These are phyloP conservation scores for Mycosphaerella sp. DNA, from an alignment of 2,329 filamentous ascomycete species.

Conservation along the genomic window DNA sequence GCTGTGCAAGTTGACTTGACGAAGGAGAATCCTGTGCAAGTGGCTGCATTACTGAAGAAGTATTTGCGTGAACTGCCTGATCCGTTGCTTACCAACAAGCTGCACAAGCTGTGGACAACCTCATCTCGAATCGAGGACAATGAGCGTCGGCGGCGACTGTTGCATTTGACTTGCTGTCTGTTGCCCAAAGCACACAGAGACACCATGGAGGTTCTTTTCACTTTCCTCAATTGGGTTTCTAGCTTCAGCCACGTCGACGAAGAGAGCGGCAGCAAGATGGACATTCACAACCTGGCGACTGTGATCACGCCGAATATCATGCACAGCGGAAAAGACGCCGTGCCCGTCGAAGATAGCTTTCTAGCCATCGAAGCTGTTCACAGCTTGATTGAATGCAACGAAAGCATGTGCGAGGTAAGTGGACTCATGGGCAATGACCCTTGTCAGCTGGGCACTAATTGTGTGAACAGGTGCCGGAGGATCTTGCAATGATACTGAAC, in stretches of 20 bases:
- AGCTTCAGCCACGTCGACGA: slow-evolving; percentile 97
- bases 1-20: slow-evolving; percentile 80
- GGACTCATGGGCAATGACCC: background rate
- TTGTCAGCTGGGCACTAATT: slow-evolving; percentile 21
- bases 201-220: slow-evolving; percentile 89
- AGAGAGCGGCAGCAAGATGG: slow-evolving; percentile 97
- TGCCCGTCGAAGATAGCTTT: slow-evolving; percentile 69
- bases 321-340: slow-evolving; percentile 40
- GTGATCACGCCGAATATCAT: slow-evolving; percentile 95
- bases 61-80: slow-evolving; percentile 93
- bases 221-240: slow-evolving; percentile 94
- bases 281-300: slow-evolving; percentile 92
- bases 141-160: slow-evolving; percentile 71
- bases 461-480: slow-evolving; percentile 71
- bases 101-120: slow-evolving; percentile 83
- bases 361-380: slow-evolving; percentile 89
- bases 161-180: slow-evolving; percentile 88
- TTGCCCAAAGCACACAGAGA: slow-evolving; percentile 89
- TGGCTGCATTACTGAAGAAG: slow-evolving; percentile 89
- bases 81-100: slow-evolving; percentile 87
- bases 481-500: slow-evolving; percentile 77
- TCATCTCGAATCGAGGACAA: slow-evolving; percentile 79
- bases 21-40: slow-evolving; percentile 84
- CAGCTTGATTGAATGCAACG: slow-evolving; percentile 83
- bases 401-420: slow-evolving; percentile 93